A percentile compares a stretch with the other conserved stretches of the same genome.
Evolutionary conservation across 805 yeast genomes (phyloP).

Genomic region (Sugiyamaella mastotermitis): DNA sequence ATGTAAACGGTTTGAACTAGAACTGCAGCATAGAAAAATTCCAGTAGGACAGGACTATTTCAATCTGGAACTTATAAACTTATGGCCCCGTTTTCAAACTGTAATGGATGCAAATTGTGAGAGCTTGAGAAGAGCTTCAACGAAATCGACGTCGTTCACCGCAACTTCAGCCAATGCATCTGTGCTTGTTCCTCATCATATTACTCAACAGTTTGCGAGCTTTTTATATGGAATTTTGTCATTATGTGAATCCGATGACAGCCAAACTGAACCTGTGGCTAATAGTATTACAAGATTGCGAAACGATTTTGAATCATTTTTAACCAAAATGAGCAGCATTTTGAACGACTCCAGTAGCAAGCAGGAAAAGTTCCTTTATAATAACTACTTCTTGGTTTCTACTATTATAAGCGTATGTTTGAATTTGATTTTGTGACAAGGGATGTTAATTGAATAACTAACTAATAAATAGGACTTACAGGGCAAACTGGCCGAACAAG

Average conservation of each 20-base stretch:
- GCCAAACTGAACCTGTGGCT: constrained; percentile 61
- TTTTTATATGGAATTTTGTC: constrained; percentile 65
- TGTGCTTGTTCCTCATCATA: constrained; percentile 44
- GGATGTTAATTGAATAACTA: not conserved
- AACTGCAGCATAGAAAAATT: constrained; percentile 60
- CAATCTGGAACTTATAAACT: constrained; percentile 52
- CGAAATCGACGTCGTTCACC: constrained; percentile 30
- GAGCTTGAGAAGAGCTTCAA: constrained; percentile 49
- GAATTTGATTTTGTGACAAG: not conserved
- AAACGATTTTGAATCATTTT: constrained; percentile 70
- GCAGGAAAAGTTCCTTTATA: constrained; percentile 65
- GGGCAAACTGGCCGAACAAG: constrained; percentile 38
- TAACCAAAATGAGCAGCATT: constrained; percentile 59
- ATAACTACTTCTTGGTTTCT: constrained; percentile 60
- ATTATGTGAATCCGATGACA: constrained; percentile 35
- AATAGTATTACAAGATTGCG: constrained; percentile 63
- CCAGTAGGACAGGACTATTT: constrained; percentile 69
- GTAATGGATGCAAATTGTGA: constrained; percentile 75
- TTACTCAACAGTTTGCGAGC: constrained; percentile 77
- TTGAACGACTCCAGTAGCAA: constrained; percentile 29
- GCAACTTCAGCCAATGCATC: constrained; percentile 29
- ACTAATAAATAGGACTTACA: constrained; percentile 31
- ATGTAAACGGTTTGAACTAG: constrained; percentile 57
- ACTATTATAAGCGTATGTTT: constrained; percentile 38
- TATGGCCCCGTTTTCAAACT: constrained; percentile 85